phyloP scores from a whole-genome alignment of 495 filamentous ascomycete genomes.

The Aspergillus nidulans region DNA sequence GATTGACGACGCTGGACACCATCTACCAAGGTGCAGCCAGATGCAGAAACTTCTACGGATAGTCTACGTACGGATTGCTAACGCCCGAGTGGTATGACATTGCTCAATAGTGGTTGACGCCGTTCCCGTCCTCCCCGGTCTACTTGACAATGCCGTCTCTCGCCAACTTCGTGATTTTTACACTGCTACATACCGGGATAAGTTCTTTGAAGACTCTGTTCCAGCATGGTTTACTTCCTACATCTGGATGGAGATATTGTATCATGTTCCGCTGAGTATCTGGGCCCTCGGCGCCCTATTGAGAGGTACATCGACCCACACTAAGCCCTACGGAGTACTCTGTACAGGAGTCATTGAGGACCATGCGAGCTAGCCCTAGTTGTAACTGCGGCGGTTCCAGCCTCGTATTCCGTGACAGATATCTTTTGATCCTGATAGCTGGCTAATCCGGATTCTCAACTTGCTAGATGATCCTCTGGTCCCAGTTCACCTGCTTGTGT shows the following conservation, averaged over 20 bases:
- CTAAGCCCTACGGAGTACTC: background rate
- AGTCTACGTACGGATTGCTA: conserved; percentile 10
- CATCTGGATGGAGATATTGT: conserved; percentile 62
- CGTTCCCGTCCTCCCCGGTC: conserved; percentile 58
- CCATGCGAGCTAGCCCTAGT: background rate
- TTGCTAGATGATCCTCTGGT: conserved; percentile 51
- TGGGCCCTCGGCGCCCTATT: conserved; percentile 56
- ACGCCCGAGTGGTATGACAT: conserved; percentile 3
- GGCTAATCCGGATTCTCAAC: background rate
- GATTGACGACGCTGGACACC: background rate
- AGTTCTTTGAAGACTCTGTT: conserved; percentile 59
- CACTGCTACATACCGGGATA: conserved; percentile 66
- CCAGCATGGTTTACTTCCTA: conserved; percentile 70
- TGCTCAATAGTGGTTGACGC: conserved; percentile 55
- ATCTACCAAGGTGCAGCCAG: background rate
- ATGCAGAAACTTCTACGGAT: background rate
- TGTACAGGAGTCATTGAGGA: background rate
- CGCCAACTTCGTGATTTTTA: conserved; percentile 55
- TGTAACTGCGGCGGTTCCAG: background rate
- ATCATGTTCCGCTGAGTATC: conserved; percentile 63
- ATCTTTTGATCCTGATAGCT: background rate
- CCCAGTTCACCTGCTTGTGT: conserved; percentile 65
- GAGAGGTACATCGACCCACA: conserved; percentile 38
- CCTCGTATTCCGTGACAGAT: background rate
- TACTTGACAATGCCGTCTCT: conserved; percentile 48